Base-by-base conservation (phyloP, 1,284 basidiomycete genomes). In the Malassezia obtusa region DNA sequence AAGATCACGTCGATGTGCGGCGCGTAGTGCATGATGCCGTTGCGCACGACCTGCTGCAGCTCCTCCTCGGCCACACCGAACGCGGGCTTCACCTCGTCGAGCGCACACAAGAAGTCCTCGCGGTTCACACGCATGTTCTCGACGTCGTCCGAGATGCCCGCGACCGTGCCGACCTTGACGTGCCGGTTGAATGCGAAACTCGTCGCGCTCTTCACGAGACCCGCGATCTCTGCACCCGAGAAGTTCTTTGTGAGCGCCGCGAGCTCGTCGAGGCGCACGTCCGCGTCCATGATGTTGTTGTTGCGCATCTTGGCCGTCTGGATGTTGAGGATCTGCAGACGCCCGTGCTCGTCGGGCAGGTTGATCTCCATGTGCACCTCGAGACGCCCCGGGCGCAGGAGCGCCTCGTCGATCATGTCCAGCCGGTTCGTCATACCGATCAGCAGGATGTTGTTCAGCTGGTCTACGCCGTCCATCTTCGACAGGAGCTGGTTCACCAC, bases 321-420 rank as follows among this genome's bases (percentile, higher is more conserved):
- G 65, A 99, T 99, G 63, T 80, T 87, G 60, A 99, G 79, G 65
- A 98, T 99, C 76, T 98, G 94, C 46, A 82, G 78, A 22, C 94
- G 87, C 46, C 94, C 94, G 3, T 84, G 78, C 73, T 92, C 91
- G 70, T 98, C 92, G 0, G 94, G 94, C 1, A 98, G 79, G 4
- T 89, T 94, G 60, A 99, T 96, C 76, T 99, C 94, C 84, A 99
- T 95, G 76, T 98, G 94, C n/a, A 98, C 92, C 75, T 99, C 94
- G 44, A 99, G 84, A 79, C 94, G 90, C 52, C 94, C 94, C 1
- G 94, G 92, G 68, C 94, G 90, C 12, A 96, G 81, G 1, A 98
- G 81, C 6, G 92, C 94, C 73, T 98, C 94, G 71, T 99, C 94
- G 67, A 99, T 96, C 91, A 98, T 92, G 79, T 99, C 94, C 49